A percentile compares a stretch with the other conserved stretches of the same genome.
Conservation (phyloP, 2,329 filamentous ascomycete genomes). For the Lachnellula occidentalis region DNA sequence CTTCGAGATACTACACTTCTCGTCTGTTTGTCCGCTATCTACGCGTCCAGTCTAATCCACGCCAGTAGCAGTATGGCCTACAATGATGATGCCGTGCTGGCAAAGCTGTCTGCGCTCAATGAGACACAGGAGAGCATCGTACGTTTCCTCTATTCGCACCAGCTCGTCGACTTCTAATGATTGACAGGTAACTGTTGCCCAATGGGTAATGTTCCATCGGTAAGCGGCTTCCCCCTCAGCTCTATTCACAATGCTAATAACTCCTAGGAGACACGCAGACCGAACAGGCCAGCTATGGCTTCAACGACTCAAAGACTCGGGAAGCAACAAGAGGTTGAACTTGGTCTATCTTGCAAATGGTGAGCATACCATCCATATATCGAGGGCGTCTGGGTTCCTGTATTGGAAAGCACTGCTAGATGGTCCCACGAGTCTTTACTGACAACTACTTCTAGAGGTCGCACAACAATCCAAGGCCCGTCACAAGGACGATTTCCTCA, state of each 20-base stretch:
- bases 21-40: background rate
- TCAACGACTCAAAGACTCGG: conserved; percentile 80
- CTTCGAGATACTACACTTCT: background rate
- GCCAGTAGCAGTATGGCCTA: conserved; percentile 65
- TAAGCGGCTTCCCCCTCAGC: conserved; percentile 38
- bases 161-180: background rate
- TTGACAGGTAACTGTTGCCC: conserved; percentile 69
- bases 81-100: conserved; percentile 89
- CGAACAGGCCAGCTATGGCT: conserved; percentile 90
- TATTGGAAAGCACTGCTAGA: background rate
- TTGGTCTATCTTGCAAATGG: conserved; percentile 94
- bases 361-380: conserved; percentile 37
- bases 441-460: conserved; percentile 59
- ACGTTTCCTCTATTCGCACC: conserved; percentile 8
- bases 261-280: conserved; percentile 77
- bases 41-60: background rate
- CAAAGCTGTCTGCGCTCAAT: conserved; percentile 90
- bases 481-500: conserved; percentile 85
- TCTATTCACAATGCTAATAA: conserved; percentile 11
- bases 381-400: background rate
- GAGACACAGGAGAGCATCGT: conserved; percentile 95
- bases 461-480: conserved; percentile 93
- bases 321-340: conserved; percentile 79
- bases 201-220: conserved; percentile 99
- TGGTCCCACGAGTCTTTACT: background rate